Base-by-base conservation (phyloP, 2,329 filamentous ascomycete species). In the Myotisia sp. region DNA sequence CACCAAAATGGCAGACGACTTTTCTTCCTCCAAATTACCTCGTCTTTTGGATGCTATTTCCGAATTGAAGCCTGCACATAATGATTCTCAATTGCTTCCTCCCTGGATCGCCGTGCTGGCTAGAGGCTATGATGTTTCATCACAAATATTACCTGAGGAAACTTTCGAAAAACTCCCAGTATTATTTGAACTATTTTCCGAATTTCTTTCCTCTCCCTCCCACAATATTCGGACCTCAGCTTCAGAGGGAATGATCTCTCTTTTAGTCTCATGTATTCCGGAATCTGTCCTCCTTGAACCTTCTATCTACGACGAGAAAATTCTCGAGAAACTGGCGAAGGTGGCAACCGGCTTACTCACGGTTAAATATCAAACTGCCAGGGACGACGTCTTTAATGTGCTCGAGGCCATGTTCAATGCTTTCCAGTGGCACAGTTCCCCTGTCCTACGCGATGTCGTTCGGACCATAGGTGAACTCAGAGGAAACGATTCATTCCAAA, bases 81-180 rank as follows among this genome's bases (percentile, higher is more conserved):
- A 87, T 55, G 90, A 98, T 59, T 87, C 86, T 2, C 87, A 94
- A 57, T 71, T 98, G 20, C 73, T 95, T 3, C 90, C 90, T 1
- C 82, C 90, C 0, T 98, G 90, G 90, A 84, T 98, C 47, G 90
- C 90, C 8, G 90, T 98, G 36, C 60, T 98, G 14, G 94, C 87
- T 8, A 70, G 90, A 55, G 90, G 86, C 5, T 95, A 94, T 57
- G 86, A 94, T 53, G 85, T 95, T 4, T 83, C 84, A 4, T 79
- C 85, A 1, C 84, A 93, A 52, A 70, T 94, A 34, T 78, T 83
- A 45, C 79, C 86, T 2, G 79, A 92, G 36, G 85, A 94, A 36
- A 93, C 86, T 0, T 95, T 95, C 52, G 74, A 80, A 52, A 92
- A 90, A 48, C 63, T 98, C 3, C 86, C 90, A 0, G 78, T 80